phyloP scores from a whole-genome alignment of 257 asterid genomes.

The Ilex aquifolium region DNA sequence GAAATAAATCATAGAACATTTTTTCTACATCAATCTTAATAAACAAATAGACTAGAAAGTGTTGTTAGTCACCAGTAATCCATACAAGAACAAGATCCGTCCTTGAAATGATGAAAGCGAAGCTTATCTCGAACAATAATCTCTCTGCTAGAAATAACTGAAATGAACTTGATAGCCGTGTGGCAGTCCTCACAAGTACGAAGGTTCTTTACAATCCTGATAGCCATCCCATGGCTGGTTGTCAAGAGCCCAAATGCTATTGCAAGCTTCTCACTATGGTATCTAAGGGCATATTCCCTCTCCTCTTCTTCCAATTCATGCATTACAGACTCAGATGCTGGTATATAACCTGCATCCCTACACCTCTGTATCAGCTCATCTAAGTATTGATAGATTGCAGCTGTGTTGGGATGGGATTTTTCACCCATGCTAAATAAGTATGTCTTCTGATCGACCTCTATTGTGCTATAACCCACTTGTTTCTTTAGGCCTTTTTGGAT shows the following conservation, averaged over 20 bases:
- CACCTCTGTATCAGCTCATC: slow-evolving; percentile 22
- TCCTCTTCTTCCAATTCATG: slow-evolving; percentile 33
- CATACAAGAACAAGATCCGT: slow-evolving; percentile 29
- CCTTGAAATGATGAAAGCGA: slow-evolving; percentile 28
- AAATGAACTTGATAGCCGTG: slow-evolving; percentile 25
- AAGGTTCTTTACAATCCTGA: slow-evolving; percentile 31
- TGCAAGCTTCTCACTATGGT: slow-evolving; percentile 34
- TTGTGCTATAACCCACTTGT: slow-evolving; percentile 25
- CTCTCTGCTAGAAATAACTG: slow-evolving; percentile 21
- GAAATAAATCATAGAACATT: too few species aligned
- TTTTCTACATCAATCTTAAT: too few species aligned
- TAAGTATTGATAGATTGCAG: slow-evolving; percentile 15
- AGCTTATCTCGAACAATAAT: slow-evolving; percentile 26
- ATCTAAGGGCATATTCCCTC: slow-evolving; percentile 23
- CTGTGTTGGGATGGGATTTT: slow-evolving; percentile 19
- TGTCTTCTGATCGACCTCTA: slow-evolving; percentile 24
- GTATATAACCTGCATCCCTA: slow-evolving; percentile 22
- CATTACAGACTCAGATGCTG: slow-evolving; percentile 14
- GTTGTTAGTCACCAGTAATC: slow-evolving; percentile 26
- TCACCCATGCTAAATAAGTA: slow-evolving; percentile 23
- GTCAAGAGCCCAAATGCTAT: slow-evolving; percentile 28
- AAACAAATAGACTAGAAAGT: too few species aligned
- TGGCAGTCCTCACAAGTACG: slow-evolving; percentile 36
- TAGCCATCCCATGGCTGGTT: slow-evolving; percentile 9
- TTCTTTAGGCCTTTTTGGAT: slow-evolving; percentile 19